A percentile compares a stretch with the other conserved stretches of the same genome.
These are phyloP conservation scores for Wickerhamiella australiensis DNA, from an alignment of 805 yeast genomes.

Conservation along the genomic window DNA sequence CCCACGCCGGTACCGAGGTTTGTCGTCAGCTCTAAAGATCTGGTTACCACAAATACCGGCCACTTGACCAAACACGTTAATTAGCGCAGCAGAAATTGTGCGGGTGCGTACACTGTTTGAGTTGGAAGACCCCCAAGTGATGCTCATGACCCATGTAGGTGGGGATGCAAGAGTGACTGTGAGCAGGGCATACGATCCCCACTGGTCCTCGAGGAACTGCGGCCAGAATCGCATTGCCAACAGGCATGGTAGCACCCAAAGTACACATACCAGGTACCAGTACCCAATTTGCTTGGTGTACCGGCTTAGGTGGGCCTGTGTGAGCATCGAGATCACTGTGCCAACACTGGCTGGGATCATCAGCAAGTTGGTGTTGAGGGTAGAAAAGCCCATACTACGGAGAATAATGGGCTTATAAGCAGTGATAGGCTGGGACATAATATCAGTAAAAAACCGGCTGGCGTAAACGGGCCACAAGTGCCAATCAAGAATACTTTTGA, in stretches of 20 bases:
- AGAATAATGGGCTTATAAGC: constrained; percentile 40
- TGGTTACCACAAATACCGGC: constrained; percentile 38
- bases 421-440: constrained; percentile 31
- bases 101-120: constrained; percentile 41
- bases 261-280: constrained; percentile 13
- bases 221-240: constrained; percentile 6
- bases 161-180: constrained; percentile 21
- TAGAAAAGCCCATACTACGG: constrained; percentile 39
- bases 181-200: constrained; percentile 23
- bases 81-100: constrained; percentile 42
- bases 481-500: constrained; percentile 36
- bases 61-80: constrained; percentile 43
- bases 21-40: constrained; percentile 38
- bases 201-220: constrained; percentile 18
- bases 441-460: constrained; percentile 35
- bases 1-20: constrained; percentile 41
- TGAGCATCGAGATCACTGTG: not conserved
- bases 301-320: not conserved
- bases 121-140: constrained; percentile 41
- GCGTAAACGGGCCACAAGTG: constrained; percentile 46
- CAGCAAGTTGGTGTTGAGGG: constrained; percentile 41
- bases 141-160: constrained; percentile 37
- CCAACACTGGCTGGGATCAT: constrained; percentile 33
- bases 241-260: constrained; percentile 11
- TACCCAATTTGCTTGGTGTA: constrained; percentile 2